Conservation (phyloP, 2,329 filamentous ascomycete genomes). For the Chaetomiaceae sp. region DNA sequence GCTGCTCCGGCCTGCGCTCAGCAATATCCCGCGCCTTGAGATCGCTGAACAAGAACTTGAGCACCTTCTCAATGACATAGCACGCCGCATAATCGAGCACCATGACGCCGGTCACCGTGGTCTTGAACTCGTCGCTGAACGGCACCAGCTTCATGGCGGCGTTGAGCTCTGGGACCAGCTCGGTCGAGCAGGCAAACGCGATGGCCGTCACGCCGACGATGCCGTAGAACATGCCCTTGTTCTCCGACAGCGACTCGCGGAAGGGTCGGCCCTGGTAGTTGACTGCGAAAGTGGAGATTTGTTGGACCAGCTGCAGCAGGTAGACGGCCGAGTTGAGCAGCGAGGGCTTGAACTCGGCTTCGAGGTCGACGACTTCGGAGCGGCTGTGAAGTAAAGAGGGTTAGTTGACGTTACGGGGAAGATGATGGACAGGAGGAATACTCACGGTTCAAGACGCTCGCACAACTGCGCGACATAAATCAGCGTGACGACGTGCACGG, state of each 20-base stretch:
- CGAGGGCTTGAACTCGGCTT: conserved; percentile 89
- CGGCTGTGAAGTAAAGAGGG: conserved; percentile 34
- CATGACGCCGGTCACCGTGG: conserved; percentile 79
- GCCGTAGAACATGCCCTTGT: conserved; percentile 97
- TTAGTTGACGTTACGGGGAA: too few species aligned
- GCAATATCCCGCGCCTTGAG: conserved; percentile 93
- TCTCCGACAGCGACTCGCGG: conserved; percentile 91
- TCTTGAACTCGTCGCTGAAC: conserved; percentile 83
- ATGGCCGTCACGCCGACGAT: conserved; percentile 84
- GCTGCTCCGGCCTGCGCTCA: conserved; percentile 75
- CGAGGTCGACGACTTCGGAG: conserved; percentile 67
- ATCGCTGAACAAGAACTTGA: conserved; percentile 85
- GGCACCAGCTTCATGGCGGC: conserved; percentile 86
- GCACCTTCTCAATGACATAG: conserved; percentile 76
- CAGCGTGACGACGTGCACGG: conserved; percentile 86
- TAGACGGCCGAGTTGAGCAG: conserved; percentile 96
- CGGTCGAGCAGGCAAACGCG: conserved; percentile 89
- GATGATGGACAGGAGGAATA: conserved; percentile 22
- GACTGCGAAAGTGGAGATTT: conserved; percentile 98
- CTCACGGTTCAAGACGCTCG: conserved; percentile 77
- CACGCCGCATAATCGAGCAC: conserved; percentile 79
- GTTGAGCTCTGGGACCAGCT: conserved; percentile 94
- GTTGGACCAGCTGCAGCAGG: conserved; percentile 94
- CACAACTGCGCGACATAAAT: conserved; percentile 92
- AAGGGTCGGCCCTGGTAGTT: conserved; percentile 99